These are phyloP conservation scores for Circinella minor DNA, from an alignment of 371 early-diverging fungal species.

Conservation along the genomic window DNA sequence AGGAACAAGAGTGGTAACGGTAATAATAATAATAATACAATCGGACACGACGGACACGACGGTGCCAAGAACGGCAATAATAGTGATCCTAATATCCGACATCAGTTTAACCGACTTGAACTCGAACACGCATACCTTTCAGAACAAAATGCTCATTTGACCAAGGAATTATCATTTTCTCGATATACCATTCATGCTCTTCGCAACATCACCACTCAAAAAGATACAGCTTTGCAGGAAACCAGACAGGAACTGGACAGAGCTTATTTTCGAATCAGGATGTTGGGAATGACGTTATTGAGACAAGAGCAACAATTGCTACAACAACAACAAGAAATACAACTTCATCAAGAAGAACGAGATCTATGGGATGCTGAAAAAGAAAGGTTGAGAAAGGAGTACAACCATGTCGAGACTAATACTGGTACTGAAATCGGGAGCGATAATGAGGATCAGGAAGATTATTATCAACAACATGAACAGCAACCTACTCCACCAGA, in stretches of 20 bases:
- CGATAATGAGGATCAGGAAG: too few relatives aligned
- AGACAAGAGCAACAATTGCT: conserved; percentile 27
- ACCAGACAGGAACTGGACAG: conserved; percentile 58
- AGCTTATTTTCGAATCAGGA: conserved; percentile 43
- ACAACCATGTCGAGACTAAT: too few relatives aligned
- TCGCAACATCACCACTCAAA: conserved; percentile 44
- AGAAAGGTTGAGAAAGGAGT: too few relatives aligned
- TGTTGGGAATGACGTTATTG: conserved; percentile 35
- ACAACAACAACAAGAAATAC: conserved; percentile 10
- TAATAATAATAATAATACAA: too few relatives aligned
- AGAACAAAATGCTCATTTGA: conserved; percentile 47
- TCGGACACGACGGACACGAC: too few relatives aligned
- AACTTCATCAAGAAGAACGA: background rate
- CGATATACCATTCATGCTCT: conserved; percentile 51
- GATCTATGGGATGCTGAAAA: too few relatives aligned
- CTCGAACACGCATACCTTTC: conserved; percentile 45
- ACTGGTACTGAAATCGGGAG: too few relatives aligned
- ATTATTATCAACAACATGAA: conserved; percentile 2
- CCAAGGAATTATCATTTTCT: conserved; percentile 44
- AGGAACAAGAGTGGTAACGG: too few relatives aligned
- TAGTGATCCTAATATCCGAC: background rate
- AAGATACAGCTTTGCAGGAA: conserved; percentile 37
- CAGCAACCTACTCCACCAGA: conserved; percentile 22
- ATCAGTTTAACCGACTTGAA: conserved; percentile 35
- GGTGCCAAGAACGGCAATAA: background rate